These are phyloP conservation scores for Didymellaceae sp. DNA, from an alignment of 2,329 filamentous ascomycete genomes.

Conservation along the genomic window DNA sequence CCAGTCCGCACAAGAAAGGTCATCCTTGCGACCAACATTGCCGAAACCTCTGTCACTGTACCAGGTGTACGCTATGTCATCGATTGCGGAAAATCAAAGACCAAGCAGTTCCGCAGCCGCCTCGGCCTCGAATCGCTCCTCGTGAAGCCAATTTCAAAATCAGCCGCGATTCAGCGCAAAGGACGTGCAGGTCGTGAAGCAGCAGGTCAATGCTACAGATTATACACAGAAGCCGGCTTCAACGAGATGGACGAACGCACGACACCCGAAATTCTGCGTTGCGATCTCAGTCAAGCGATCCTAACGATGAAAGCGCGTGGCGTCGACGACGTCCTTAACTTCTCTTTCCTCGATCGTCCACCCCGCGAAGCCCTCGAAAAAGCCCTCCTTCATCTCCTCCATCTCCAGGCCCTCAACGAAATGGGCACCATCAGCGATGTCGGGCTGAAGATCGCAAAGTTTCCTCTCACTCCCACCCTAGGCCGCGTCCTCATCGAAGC, in stretches of 20 bases:
- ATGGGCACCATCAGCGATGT: slow-evolving; percentile 74
- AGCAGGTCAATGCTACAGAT: slow-evolving; percentile 83
- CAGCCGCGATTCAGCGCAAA: slow-evolving; percentile 87
- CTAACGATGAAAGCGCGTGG: slow-evolving; percentile 94
- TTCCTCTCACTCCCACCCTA: slow-evolving; percentile 82
- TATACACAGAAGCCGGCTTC: slow-evolving; percentile 85
- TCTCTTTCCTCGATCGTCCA: slow-evolving; percentile 85
- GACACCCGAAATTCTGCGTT: slow-evolving; percentile 86
- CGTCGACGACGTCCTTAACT: slow-evolving; percentile 78
- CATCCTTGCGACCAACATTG: slow-evolving; percentile 94
- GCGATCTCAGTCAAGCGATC: slow-evolving; percentile 84
- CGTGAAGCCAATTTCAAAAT: slow-evolving; percentile 89
- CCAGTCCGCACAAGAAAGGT: slow-evolving; percentile 82
- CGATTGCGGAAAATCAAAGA: slow-evolving; percentile 91
- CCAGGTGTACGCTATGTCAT: slow-evolving; percentile 90
- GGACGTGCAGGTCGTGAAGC: slow-evolving; percentile 94
- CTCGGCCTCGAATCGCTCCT: slow-evolving; percentile 90
- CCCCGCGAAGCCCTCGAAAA: slow-evolving; percentile 79
- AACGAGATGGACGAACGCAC: slow-evolving; percentile 73
- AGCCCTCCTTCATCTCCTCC: slow-evolving; percentile 79
- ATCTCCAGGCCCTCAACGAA: slow-evolving; percentile 76
- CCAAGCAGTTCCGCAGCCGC: slow-evolving; percentile 85
- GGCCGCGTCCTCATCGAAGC: slow-evolving; percentile 85
- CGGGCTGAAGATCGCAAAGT: slow-evolving; percentile 78
- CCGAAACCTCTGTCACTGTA: slow-evolving; percentile 97